Evolutionary conservation across 2,329 filamentous ascomycete species (phyloP), one percentile per base, ranked within the genome.

Genomic region (Sarocladium oryzae): DNA sequence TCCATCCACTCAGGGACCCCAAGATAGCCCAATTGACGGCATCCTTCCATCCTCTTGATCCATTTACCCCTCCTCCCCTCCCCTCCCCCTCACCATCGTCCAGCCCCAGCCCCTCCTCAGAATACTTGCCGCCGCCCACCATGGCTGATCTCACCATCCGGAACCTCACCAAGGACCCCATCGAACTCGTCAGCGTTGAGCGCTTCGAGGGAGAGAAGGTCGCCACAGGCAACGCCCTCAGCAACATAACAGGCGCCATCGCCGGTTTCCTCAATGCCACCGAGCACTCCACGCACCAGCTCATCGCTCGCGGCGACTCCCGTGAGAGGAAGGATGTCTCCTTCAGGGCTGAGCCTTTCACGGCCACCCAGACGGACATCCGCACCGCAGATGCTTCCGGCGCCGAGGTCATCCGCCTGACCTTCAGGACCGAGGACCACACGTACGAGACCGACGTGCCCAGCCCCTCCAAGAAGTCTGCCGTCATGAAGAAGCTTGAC

Each of bases 131-230:
- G 8, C 20, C 16, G 10, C n/a, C 55, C 58, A 56, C 52, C 52
- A 79, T 79, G 76, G 67, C 72, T 16, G 67, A 70, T 52, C 72
- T 96, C 58, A 87, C 79, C 4, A 81, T 96, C 60, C 89, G 91
- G 61, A 96, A 96, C 67, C 73, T 95, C 57, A 92, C 88, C 40
- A 74, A 80, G 52, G 84, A 79, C 46, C 76, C 82, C n/a, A 73
- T 96, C 51, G 81, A 85, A 58, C 78, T 96, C 59, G 84, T 83
- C 66, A 75, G 63, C 54, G 74, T 92, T 53, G 87, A 95, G 71
- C 84, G 85, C 58, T 90, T 90, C 65, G 79, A 83, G 57, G 76
- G 66, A 26, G 63, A 72, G 53, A 65, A 66, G 21, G 59, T 70
- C 71, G 50, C 71, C 38, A 66, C 66, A 26, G 66, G 66, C 52